These are phyloP conservation scores for Mycena crocata DNA, from an alignment of 768 basidiomycete genomes.

Conservation along the genomic window DNA sequence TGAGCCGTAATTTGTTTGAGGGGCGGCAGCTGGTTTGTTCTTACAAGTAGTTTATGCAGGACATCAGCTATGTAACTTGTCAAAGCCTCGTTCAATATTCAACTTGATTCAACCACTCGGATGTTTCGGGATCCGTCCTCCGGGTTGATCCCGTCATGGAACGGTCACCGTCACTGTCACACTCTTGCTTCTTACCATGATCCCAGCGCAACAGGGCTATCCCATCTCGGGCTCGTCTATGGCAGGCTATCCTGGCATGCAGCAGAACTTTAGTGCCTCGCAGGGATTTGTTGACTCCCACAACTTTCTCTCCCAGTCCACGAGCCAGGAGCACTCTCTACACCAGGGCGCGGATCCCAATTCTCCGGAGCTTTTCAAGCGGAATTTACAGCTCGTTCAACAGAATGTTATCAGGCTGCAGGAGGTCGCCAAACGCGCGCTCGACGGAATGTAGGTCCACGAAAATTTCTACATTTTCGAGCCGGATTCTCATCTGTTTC, in stretches of 20 bases:
- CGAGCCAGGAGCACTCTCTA: slow-evolving; percentile 31
- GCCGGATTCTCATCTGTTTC: background rate
- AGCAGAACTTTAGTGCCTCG: background rate
- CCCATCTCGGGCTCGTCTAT: slow-evolving; percentile 14
- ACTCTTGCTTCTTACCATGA: slow-evolving; percentile 14
- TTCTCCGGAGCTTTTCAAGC: slow-evolving; percentile 72
- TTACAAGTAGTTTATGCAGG: too few species aligned
- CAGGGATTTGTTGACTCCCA: background rate
- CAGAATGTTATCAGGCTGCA: slow-evolving; percentile 64
- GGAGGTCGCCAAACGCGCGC: slow-evolving; percentile 57
- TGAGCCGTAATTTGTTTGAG: too few species aligned
- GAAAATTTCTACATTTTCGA: background rate
- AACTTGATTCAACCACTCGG: too few species aligned
- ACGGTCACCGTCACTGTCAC: too few species aligned
- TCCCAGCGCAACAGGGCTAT: slow-evolving; percentile 7
- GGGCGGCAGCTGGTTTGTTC: too few species aligned
- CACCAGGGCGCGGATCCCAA: slow-evolving; percentile 61
- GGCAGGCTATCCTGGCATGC: slow-evolving; percentile 8
- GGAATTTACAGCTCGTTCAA: slow-evolving; percentile 61
- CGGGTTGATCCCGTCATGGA: too few species aligned
- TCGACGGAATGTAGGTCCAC: slow-evolving; percentile 65
- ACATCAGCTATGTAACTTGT: too few species aligned
- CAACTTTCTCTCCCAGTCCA: slow-evolving; percentile 13
- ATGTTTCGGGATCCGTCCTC: too few species aligned
- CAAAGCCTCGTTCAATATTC: too few species aligned